Evolutionary conservation across 2,329 filamentous ascomycete genomes (phyloP), one percentile per base, ranked within the genome.

Genomic region (Dothistroma septosporum): DNA sequence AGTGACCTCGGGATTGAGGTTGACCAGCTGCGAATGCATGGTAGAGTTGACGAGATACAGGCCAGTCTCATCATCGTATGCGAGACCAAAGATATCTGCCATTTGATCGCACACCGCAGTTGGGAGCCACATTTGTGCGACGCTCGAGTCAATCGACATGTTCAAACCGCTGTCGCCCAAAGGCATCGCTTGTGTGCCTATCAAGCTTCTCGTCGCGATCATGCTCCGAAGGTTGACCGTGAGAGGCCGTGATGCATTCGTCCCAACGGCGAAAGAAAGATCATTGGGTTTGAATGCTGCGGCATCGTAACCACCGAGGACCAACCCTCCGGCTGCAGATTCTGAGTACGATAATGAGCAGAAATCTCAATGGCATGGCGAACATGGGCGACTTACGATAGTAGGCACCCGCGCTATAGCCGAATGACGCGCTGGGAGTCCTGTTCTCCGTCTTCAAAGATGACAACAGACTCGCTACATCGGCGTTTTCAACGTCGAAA

Each of bases 231-330:
- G 53, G 16, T 44, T 46, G 6, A 50, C 70, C 65, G 49, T 48
- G 12, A 56, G 33, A 2, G 68, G 66, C 64, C 53, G 70, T 66
- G 54, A 71, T n/a, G 58, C 71, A 58, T 80, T 74, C 3, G 68
- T 71, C 52, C 75, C 73, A 19, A 80, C 80, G 22, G 81, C 82
- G 71, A 90, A 90, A 1, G 77, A 78, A 12, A 80, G 77, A 57
- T 85, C 77, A 69, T 90, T 87, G 1, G 79, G 75, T 33, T 83
- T 76, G 59, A 88, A 84, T 49, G 86, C 81, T 47, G 83, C 80
- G 16, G 78, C 73, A 70, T 91, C 88, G 69, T 87, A 90, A 32
- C 89, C 88, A 21, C 89, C 88, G 10, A 91, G 76, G 2, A 63
- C 22, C 11, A 64, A 47, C 16, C 61, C 50, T n/a, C 61, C 61